A percentile compares a stretch with the other conserved stretches of the same genome.
Conservation (phyloP, 2,329 filamentous ascomycete genomes). For the Metarhizium anisopliae region DNA sequence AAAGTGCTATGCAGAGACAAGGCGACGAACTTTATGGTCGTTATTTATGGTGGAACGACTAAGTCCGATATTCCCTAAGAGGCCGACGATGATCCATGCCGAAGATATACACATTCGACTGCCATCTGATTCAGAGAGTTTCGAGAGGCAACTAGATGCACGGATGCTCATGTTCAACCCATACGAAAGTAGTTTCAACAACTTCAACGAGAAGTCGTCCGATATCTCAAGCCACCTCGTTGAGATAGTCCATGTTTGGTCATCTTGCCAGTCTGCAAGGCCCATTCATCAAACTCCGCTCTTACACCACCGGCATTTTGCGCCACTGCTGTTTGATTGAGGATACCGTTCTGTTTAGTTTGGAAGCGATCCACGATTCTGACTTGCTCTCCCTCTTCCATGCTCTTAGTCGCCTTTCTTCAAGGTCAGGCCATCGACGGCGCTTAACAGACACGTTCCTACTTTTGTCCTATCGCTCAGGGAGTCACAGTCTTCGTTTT, state of each 20-base stretch:
- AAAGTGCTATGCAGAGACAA: too few species aligned
- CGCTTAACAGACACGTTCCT: too few species aligned
- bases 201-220: constrained; percentile 18
- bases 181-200: constrained; percentile 18
- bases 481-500: too few species aligned
- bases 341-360: too few species aligned
- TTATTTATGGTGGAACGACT: constrained; percentile 62
- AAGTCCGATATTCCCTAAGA: constrained; percentile 47
- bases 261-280: constrained; percentile 50
- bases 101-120: constrained; percentile 60
- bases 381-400: too few species aligned
- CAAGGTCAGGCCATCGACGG: too few species aligned
- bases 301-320: too few species aligned
- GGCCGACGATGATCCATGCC: constrained; percentile 46
- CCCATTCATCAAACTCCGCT: too few species aligned
- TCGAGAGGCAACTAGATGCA: constrained; percentile 50
- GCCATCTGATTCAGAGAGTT: constrained; percentile 51
- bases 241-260: constrained; percentile 57
- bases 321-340: too few species aligned
- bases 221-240: constrained; percentile 52
- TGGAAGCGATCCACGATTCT: too few species aligned
- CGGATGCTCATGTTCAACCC: constrained; percentile 53
- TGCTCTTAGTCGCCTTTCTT: too few species aligned
- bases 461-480: too few species aligned
- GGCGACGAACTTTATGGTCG: constrained; percentile 64